phyloP scores from a whole-genome alignment of 2,329 filamentous ascomycete genomes.

The Fusarium armeniacum region DNA sequence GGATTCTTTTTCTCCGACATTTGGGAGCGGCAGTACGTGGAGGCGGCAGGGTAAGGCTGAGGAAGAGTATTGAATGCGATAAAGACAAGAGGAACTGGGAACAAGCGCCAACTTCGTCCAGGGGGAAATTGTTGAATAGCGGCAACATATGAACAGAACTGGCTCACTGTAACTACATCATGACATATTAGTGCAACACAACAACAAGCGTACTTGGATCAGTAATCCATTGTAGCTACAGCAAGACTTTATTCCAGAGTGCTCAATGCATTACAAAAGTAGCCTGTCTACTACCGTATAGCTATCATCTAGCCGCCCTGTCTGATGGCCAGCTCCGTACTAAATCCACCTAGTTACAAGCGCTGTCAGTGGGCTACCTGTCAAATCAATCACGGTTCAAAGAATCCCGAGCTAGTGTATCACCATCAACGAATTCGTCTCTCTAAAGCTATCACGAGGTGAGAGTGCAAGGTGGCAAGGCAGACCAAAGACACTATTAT shows the following conservation, averaged over 20 bases:
- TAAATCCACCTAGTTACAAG: slow-evolving; percentile 20
- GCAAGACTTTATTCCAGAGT: background rate
- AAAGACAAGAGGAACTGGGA: background rate
- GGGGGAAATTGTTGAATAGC: background rate
- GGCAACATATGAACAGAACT: background rate
- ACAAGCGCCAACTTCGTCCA: background rate
- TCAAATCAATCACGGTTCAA: background rate
- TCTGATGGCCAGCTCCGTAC: slow-evolving; percentile 6
- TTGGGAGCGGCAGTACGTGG: background rate
- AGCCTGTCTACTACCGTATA: background rate
- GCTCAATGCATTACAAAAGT: background rate
- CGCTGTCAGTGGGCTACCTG: background rate
- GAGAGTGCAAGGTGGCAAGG: background rate
- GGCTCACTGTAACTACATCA: background rate
- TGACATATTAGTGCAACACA: background rate
- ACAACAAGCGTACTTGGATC: background rate
- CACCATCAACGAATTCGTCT: background rate
- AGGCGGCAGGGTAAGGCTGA: background rate
- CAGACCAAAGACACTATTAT: background rate
- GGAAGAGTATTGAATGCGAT: background rate
- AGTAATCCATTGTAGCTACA: slow-evolving; percentile 1
- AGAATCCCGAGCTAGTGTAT: background rate
- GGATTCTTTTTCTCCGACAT: background rate
- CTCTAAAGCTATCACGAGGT: background rate
- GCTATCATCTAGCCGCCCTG: slow-evolving; percentile 20